Base-by-base conservation (phyloP, 139 green algal genomes). In the Limnomonas spitsbergensis region DNA sequence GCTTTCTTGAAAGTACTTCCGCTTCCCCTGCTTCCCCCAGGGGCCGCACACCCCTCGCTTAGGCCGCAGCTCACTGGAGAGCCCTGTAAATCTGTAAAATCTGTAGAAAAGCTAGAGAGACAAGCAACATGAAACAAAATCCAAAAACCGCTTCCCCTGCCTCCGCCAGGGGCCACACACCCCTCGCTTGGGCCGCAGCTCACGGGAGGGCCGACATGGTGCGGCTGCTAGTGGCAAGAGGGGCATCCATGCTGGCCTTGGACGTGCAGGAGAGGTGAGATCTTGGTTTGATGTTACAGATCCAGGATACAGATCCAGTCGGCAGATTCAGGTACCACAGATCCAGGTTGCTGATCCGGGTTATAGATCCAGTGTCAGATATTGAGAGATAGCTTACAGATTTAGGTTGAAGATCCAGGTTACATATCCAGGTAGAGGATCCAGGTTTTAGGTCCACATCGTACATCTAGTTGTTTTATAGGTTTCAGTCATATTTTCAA, bases 31-130 rank as follows among this genome's bases (percentile, higher is more conserved):
- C 36, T 78, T 26, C 26, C 24, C 34, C 0, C 53, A 82, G 82
- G 39, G 82, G 82, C 31, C 77, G 77, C 35, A 86, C 82, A 20
- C 78, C 82, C 3, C 56, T 83, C 20, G 77, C 29, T 1, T 36
- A 53, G 53, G 77, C 82, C 2, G 82, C 82, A 0, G 38, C 47
- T 29, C 14, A 52, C 14, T 77, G 82, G 31, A 29, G 73, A 32
- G 78, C 53, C 0, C n/a, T n/a, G n/a, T n/a, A n/a, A n/a, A n/a
- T n/a, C n/a, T n/a, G n/a, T n/a, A n/a, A n/a, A n/a, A n/a, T n/a
- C n/a, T n/a, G n/a, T n/a, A n/a, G n/a, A n/a, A n/a, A n/a, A n/a
- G n/a, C n/a, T n/a, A n/a, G n/a, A n/a, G n/a, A n/a, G n/a, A n/a
- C n/a, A n/a, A n/a, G n/a, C n/a, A n/a, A n/a, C n/a, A n/a, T n/a